phyloP scores from a whole-genome alignment of 2,329 filamentous ascomycete genomes.

The Drechslera avenae region DNA sequence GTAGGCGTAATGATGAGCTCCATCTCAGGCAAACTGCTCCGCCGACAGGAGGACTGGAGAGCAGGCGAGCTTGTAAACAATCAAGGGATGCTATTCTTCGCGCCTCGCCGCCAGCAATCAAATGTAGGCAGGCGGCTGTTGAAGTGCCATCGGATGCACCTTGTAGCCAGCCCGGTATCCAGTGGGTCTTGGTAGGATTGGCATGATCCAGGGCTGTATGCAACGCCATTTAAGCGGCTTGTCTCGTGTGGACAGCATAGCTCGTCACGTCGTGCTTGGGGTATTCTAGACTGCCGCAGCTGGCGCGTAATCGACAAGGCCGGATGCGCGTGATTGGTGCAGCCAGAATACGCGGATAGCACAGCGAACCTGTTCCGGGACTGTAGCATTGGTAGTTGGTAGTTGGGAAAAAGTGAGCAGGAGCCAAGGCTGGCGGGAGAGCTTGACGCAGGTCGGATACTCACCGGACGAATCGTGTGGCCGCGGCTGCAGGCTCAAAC shows the following conservation, averaged over 20 bases:
- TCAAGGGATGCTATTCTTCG: neutral
- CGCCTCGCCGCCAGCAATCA: neutral
- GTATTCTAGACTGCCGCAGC: neutral
- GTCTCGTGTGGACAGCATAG: neutral
- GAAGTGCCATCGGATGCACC: neutral
- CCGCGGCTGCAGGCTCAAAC: neutral
- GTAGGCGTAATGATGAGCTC: conserved; percentile 22
- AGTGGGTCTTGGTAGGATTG: neutral
- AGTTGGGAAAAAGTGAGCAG: too few species aligned
- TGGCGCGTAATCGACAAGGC: neutral
- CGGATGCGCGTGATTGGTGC: neutral
- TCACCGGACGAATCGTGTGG: neutral
- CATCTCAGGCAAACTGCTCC: conserved; percentile 1
- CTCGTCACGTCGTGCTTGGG: neutral
- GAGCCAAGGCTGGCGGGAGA: too few species aligned
- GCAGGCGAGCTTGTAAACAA: neutral
- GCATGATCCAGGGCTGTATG: conserved; percentile 2
- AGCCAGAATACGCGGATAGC: too few species aligned
- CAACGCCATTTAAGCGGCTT: neutral
- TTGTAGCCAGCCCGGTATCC: neutral
- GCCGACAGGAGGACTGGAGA: neutral
- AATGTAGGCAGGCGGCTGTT: neutral
- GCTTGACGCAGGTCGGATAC: too few species aligned
- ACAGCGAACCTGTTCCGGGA: too few species aligned
- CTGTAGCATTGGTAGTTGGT: too few species aligned